Percentiles rank a stretch among this genome's conserved stretches.
Conservation (phyloP, 1,284 basidiomycete species). For the Volvariella surrecta region DNA sequence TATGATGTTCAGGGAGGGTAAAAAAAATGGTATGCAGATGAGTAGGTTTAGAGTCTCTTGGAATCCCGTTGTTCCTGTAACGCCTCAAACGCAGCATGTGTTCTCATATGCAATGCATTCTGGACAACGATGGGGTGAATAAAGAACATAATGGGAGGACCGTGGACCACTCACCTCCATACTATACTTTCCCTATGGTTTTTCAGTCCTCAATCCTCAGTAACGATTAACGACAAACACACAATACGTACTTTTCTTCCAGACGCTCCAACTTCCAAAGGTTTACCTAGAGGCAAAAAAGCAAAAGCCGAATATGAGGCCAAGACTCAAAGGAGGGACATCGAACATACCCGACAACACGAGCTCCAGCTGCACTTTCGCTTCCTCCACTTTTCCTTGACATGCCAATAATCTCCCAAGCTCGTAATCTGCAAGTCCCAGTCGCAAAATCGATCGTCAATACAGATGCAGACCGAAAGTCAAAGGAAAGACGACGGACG, state of each 20-base stretch:
- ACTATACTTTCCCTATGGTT: constrained; percentile 29
- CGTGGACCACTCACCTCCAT: constrained; percentile 26
- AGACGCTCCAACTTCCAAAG: constrained; percentile 46
- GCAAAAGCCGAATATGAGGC: not conserved
- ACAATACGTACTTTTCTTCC: constrained; percentile 30
- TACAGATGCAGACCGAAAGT: constrained; percentile 1
- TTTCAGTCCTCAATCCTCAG: not conserved
- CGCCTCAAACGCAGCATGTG: constrained; percentile 48
- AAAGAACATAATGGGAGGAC: not conserved
- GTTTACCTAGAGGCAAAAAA: constrained; percentile 20
- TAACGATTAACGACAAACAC: not conserved
- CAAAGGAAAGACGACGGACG: constrained; percentile 37
- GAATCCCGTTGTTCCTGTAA: constrained; percentile 24
- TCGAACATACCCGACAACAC: constrained; percentile 40
- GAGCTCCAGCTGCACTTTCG: constrained; percentile 60
- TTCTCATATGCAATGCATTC: constrained; percentile 51
- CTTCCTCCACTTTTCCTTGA: constrained; percentile 47
- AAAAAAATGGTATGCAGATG: no score
- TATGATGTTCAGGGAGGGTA: no score
- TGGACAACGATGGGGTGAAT: constrained; percentile 15
- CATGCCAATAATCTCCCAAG: constrained; percentile 64
- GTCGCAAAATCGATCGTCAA: not conserved
- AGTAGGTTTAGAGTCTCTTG: no score
- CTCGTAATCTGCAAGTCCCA: constrained; percentile 56
- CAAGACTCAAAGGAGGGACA: not conserved